Percentiles rank a stretch among this genome's conserved stretches.
Evolutionary conservation across 805 yeast species (phyloP).

Genomic region (Sugiyamaella qingdaonensis): DNA sequence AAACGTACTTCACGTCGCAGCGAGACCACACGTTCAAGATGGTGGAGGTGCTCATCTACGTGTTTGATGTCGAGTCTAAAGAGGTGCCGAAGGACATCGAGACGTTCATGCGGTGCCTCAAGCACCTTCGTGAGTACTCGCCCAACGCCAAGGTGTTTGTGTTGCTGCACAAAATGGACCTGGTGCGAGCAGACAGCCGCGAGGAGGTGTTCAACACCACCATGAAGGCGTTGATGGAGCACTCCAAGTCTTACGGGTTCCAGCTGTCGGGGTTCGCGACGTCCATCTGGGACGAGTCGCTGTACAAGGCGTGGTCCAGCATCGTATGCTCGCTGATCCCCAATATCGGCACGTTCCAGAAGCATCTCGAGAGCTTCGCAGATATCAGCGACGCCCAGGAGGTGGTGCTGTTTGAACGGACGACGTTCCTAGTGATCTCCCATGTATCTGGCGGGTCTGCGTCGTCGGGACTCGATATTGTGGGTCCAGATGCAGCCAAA

Average conservation of each 20-base stretch:
- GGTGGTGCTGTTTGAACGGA: slow-evolving; percentile 85
- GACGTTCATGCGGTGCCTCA: slow-evolving; percentile 78
- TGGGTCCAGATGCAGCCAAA: slow-evolving; percentile 6
- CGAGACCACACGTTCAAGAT: slow-evolving; percentile 89
- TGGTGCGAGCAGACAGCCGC: slow-evolving; percentile 81
- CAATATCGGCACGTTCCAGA: slow-evolving; percentile 76
- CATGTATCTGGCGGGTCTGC: slow-evolving; percentile 32
- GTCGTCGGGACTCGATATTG: slow-evolving; percentile 7
- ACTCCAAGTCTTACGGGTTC: slow-evolving; percentile 67
- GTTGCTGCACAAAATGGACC: slow-evolving; percentile 91
- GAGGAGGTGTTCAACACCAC: slow-evolving; percentile 78
- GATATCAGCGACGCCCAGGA: slow-evolving; percentile 78
- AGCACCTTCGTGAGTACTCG: slow-evolving; percentile 74
- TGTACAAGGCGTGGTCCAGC: slow-evolving; percentile 95
- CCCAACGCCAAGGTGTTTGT: slow-evolving; percentile 92
- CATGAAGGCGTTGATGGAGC: slow-evolving; percentile 74
- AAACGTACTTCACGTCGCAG: slow-evolving; percentile 82
- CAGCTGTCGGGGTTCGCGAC: slow-evolving; percentile 84
- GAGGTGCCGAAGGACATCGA: slow-evolving; percentile 91
- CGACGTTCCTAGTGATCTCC: slow-evolving; percentile 82
- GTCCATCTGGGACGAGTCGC: slow-evolving; percentile 94
- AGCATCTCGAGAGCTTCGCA: slow-evolving; percentile 68
- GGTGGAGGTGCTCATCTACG: slow-evolving; percentile 94
- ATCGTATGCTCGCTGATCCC: slow-evolving; percentile 95
- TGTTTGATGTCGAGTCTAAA: slow-evolving; percentile 91